Base-by-base conservation (phyloP, 2,329 filamentous ascomycete species). In the Sclerotiophoma versabilis region DNA sequence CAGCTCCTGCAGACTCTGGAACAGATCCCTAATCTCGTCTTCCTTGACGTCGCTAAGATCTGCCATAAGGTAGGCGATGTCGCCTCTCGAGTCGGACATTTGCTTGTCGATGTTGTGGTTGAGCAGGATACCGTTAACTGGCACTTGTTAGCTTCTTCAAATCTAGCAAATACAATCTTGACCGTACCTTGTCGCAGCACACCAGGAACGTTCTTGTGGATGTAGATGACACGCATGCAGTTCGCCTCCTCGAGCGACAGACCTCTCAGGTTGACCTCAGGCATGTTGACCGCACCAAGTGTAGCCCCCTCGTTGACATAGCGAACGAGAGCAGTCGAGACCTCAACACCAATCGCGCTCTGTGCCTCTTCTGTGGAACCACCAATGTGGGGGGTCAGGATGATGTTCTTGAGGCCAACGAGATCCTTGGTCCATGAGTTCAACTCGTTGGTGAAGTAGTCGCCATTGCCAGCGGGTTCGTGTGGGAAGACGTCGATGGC, bases 21-120 rank as follows among this genome's bases (percentile, higher is more conserved):
- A 92, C 49, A 99, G 86, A 57, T 92, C 87, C 78, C 91, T 93
- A 74, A 98, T 92, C 70, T 96, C 89, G 33, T 82, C 82, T 44
- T 85, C 83, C 69, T 89, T 87, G 65, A 98, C 92, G 59, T 90
- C 86, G 79, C 92, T 96, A 68, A 99, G 90, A 79, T 99, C 95
- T 7, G 95, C 95, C 93, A 99, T 97, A 59, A 99, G 82, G 75
- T 99, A 99, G 17, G 95, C 95, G 62, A 95, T 84, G 74, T 98
- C 93, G 65, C 92, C 93, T 80, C 89, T 89, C 78, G 90, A 96
- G 76, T 98, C 95, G 44, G 91, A 95, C 81, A 96, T 98, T 79
- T 99, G 95, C 83, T 98, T 98, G 80, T 97, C 93, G 66, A 99
- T 93, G 76, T 99, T 99, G 81, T 99, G 93, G 70, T 96, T 88